Evolutionary conservation across 805 yeast genomes (phyloP), one percentile per base, ranked within the genome.

Genomic region (Candida montana): DNA sequence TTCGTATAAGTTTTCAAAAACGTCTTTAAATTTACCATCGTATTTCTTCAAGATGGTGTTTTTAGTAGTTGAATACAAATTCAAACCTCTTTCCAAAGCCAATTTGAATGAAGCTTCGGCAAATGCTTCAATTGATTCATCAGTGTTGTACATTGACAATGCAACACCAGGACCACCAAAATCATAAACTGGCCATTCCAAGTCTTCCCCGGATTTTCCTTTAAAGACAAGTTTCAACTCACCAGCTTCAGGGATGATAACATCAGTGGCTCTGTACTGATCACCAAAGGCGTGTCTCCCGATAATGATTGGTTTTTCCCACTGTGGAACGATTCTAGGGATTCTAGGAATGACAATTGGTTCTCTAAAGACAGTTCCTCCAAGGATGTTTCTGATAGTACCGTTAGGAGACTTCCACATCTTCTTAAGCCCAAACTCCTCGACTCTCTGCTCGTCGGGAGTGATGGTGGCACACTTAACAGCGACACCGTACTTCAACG

Each of bases 331-430:
- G 47, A 89, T 73, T 52, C 96, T 73, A 42, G 98, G 98, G 55
- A 91, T 83, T 53, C 77, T 69, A 44, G 87, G 88, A 55, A 91
- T 87, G 40, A 91, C 87, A 62, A 91, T 91, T 48, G 97, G 96
- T 68, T 90, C 98, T 59, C 98, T 79, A 75, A 91, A 91, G 35
- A 91, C 96, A 23, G 97, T 91, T 46, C 98, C 98, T 38, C 96
- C 96, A 46, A 91, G 71, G 48, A 91, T 83, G 71, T 91, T 91
- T 69, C 98, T 82, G 63, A 91, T 86, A 38, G 98, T 91, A 46
- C 98, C 98, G 67, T 91, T 91, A 50, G 98, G 98, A 13, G 96
- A 87, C 46, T 83, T 74, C 97, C 97, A 91, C 98, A 91, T 91
- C 65, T 89, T 84, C 71, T 91, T 89, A 64, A 91, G 75, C 42